Conservation (phyloP, 345 rosid genomes). For the Dipteronia sinensis region DNA sequence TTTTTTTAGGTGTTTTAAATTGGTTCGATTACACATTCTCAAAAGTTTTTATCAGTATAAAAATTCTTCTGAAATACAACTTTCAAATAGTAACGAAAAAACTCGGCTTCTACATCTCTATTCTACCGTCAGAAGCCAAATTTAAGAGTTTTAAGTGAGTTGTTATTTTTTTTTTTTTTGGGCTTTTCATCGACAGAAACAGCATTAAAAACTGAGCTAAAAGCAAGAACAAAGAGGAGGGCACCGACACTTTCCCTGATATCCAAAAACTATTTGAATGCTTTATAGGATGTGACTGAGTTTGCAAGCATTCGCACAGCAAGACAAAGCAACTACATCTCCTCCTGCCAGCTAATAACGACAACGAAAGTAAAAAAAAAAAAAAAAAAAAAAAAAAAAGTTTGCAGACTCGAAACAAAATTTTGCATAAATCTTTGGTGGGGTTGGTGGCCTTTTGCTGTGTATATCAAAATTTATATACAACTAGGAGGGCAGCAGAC, state of each 20-base stretch:
- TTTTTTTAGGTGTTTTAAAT: no score
- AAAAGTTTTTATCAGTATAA: no score
- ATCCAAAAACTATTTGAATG: neutral
- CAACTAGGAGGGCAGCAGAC: slow-evolving; percentile 21
- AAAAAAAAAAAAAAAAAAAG: neutral
- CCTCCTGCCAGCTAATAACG: slow-evolving; percentile 46
- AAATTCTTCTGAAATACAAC: no score
- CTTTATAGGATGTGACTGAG: slow-evolving; percentile 20
- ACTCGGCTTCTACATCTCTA: no score
- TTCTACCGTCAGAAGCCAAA: no score
- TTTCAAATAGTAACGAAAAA: no score
- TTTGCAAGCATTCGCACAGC: neutral
- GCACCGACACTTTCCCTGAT: slow-evolving; percentile 16
- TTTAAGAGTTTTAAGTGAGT: no score
- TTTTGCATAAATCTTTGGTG: slow-evolving; percentile 27
- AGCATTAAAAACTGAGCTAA: neutral
- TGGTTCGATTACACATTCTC: no score
- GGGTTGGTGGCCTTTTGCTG: slow-evolving; percentile 32
- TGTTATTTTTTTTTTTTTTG: neutral
- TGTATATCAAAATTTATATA: neutral
- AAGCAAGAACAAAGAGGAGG: neutral
- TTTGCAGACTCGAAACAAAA: neutral
- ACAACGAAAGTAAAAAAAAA: slow-evolving; percentile 13
- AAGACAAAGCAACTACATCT: slow-evolving; percentile 26
- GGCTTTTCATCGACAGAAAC: neutral